A percentile compares a stretch with the other conserved stretches of the same genome.
phyloP scores from a whole-genome alignment of 179 eudicot genomes.

The Beta macrorhiza region DNA sequence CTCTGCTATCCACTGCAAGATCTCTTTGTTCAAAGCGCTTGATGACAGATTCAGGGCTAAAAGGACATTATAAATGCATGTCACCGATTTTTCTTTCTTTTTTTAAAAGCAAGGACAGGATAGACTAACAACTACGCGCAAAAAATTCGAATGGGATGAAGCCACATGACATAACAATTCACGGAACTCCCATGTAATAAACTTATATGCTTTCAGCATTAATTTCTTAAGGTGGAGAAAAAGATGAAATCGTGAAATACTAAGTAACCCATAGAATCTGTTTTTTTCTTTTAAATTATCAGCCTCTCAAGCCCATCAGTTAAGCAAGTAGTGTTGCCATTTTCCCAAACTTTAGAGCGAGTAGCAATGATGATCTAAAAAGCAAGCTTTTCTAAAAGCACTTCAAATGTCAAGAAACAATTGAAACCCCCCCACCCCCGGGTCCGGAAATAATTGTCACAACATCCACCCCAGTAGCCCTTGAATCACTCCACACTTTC shows the following conservation, averaged over 20 bases:
- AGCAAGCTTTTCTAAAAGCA: not conserved
- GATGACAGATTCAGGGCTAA: slow-evolving; percentile 86
- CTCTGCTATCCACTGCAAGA: slow-evolving; percentile 80
- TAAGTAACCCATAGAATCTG: not conserved
- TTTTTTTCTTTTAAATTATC: too few species aligned
- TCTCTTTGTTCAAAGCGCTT: slow-evolving; percentile 77
- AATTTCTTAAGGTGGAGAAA: not conserved
- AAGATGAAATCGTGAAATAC: not conserved
- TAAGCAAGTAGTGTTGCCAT: slow-evolving; percentile 1
- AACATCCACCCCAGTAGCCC: too few species aligned
- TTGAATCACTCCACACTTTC: not conserved
- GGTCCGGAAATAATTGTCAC: not conserved
- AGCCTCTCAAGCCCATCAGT: not conserved
- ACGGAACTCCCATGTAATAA: not conserved
- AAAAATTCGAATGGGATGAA: not conserved
- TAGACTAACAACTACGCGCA: slow-evolving; percentile 6
- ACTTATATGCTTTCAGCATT: not conserved
- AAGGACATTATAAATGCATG: slow-evolving; percentile 8
- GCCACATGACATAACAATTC: not conserved
- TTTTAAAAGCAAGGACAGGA: not conserved
- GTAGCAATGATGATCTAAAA: not conserved
- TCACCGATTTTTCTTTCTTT: not conserved
- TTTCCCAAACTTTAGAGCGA: not conserved
- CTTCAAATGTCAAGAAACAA: not conserved
- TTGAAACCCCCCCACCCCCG: too few species aligned